These are phyloP conservation scores for Apiosordaria backusii DNA, from an alignment of 495 filamentous ascomycete genomes.

Conservation along the genomic window DNA sequence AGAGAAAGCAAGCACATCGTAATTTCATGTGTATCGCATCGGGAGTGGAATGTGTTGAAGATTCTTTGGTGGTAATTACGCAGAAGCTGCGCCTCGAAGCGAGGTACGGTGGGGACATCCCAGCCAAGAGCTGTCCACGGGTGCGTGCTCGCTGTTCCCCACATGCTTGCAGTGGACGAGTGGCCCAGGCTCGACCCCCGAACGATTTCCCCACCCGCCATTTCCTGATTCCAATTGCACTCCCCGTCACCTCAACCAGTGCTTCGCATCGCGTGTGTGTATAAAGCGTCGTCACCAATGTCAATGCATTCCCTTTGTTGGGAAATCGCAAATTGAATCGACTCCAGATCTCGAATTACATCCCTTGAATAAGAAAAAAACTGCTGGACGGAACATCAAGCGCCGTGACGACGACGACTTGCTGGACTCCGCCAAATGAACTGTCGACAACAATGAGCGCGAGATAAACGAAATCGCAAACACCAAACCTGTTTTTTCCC, in stretches of 20 bases:
- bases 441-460: conserved; percentile 3
- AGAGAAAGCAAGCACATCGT: not conserved
- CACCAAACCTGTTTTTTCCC: not conserved
- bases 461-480: not conserved
- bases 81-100: not conserved
- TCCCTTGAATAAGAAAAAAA: conserved; percentile 2
- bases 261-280: conserved; percentile 23
- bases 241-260: conserved; percentile 14
- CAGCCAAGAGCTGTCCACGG: not conserved
- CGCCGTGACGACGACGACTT: not conserved
- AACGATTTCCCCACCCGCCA: not conserved
- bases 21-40: not conserved
- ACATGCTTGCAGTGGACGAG: not conserved
- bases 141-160: not conserved
- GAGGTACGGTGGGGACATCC: not conserved
- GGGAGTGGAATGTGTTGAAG: not conserved
- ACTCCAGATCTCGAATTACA: not conserved
- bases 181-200: conserved; percentile 3
- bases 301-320: conserved; percentile 5
- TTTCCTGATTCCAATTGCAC: conserved; percentile 10
- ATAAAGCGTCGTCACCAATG: conserved; percentile 5
- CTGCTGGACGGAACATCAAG: not conserved
- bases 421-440: not conserved
- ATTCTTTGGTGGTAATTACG: not conserved
- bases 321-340: conserved; percentile 10